A percentile compares a stretch with the other conserved stretches of the same genome.
Evolutionary conservation across 2,329 filamentous ascomycete species (phyloP).

Genomic region (Scedosporium boydii): DNA sequence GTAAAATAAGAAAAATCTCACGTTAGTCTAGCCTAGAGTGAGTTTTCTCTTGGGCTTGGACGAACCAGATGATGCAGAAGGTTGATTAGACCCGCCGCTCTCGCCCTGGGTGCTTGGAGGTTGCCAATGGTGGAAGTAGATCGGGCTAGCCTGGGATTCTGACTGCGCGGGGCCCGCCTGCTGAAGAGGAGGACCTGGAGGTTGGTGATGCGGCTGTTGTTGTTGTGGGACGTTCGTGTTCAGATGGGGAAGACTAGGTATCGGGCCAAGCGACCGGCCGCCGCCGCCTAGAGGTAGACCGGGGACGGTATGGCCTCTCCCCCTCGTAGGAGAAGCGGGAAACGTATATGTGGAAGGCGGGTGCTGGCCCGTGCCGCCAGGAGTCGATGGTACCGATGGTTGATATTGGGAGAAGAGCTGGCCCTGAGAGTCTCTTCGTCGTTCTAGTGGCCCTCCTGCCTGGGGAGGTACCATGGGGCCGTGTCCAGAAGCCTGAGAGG

Average conservation of each 20-base stretch:
- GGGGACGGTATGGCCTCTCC: slow-evolving; percentile 39
- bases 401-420: slow-evolving; percentile 28
- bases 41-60: slow-evolving; percentile 40
- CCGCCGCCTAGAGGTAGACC: slow-evolving; percentile 19
- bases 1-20: not conserved
- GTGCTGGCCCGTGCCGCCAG: slow-evolving; percentile 1
- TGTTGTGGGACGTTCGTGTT: slow-evolving; percentile 34
- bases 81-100: slow-evolving; percentile 50
- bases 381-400: slow-evolving; percentile 29
- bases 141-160: slow-evolving; percentile 50
- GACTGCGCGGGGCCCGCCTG: slow-evolving; percentile 44
- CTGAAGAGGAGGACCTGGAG: not conserved
- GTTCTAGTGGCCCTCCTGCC: slow-evolving; percentile 42
- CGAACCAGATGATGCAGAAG: slow-evolving; percentile 67
- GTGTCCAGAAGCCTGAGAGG: slow-evolving; percentile 27
- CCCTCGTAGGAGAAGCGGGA: slow-evolving; percentile 33
- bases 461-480: slow-evolving; percentile 42
- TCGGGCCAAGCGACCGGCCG: slow-evolving; percentile 25
- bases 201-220: slow-evolving; percentile 10
- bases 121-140: slow-evolving; percentile 92
- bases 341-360: not conserved
- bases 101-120: slow-evolving; percentile 61
- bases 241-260: slow-evolving; percentile 31
- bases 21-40: slow-evolving; percentile 13
- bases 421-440: slow-evolving; percentile 39